phyloP scores from a whole-genome alignment of 2,329 filamentous ascomycete genomes.

The Cucurbitaria berberidis region DNA sequence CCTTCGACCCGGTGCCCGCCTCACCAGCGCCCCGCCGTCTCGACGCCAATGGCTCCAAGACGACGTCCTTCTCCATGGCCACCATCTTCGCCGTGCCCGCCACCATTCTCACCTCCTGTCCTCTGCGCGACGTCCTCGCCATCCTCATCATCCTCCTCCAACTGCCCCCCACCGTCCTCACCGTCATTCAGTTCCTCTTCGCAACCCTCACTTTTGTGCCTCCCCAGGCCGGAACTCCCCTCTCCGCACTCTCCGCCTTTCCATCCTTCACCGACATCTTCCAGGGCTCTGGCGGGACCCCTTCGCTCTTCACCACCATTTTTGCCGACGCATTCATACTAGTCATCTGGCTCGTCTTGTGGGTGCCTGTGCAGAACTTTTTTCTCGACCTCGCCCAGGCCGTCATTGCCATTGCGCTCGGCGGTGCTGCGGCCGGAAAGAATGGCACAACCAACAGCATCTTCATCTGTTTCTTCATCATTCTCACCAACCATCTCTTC shows the following conservation, averaged over 20 bases:
- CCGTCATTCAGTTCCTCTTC: conserved; percentile 89
- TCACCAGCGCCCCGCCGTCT: conserved; percentile 67
- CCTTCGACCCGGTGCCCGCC: conserved; percentile 46
- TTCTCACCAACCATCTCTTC: conserved; percentile 59
- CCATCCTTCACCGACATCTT: conserved; percentile 90
- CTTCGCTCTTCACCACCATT: conserved; percentile 82
- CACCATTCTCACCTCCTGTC: conserved; percentile 87
- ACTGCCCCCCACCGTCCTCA: conserved; percentile 84
- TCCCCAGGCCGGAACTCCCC: conserved; percentile 73
- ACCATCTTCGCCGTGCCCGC: conserved; percentile 76
- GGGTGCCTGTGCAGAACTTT: conserved; percentile 85
- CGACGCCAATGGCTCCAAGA: conserved; percentile 65
- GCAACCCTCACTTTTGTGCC: conserved; percentile 92
- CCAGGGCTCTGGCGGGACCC: conserved; percentile 83
- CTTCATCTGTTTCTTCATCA: conserved; percentile 72
- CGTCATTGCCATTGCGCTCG: conserved; percentile 88
- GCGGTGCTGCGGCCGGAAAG: conserved; percentile 75
- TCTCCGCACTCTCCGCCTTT: conserved; percentile 73
- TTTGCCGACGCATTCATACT: conserved; percentile 85
- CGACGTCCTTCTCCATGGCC: conserved; percentile 69
- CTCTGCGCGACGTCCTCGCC: conserved; percentile 92
- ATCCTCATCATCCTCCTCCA: conserved; percentile 96
- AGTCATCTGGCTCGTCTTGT: conserved; percentile 84
- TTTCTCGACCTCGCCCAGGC: conserved; percentile 90
- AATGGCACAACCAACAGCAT: conserved; percentile 74